Base-by-base conservation (phyloP, 306 rosid genomes). In the peach (Prunus persica) region DNA sequence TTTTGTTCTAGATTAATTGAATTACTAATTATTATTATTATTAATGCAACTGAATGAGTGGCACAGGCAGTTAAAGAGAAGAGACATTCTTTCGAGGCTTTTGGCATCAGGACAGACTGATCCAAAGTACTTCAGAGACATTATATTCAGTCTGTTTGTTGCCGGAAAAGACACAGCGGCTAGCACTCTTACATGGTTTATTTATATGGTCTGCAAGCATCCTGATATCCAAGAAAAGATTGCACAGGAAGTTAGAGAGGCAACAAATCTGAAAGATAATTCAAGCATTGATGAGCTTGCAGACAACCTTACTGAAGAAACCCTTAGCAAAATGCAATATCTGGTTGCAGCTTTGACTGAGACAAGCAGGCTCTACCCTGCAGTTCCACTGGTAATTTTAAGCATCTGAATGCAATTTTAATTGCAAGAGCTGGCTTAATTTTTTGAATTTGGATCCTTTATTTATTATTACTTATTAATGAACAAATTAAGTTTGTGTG, bases 91-190 rank as follows among this genome's bases (percentile, higher is more conserved):
- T 78, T 78, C 71, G 69, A 32, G 6, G 6, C 38, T 32, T 32
- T 32, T 32, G 38, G 38, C 4, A 32, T 32, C 6, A 5, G 6
- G 38, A 32, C 38, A 32, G 6, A 32, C 38, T 32, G 6, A 32
- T 32, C 38, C 38, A 32, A 32, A 32, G 76, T 79, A 83, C 68
- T 61, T 86, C 22, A 76, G 77, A 82, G 89, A 91, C 71, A 82
- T 89, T 55, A 69, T 80, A 62, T 84, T 88, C 10, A 77, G 43
- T 54, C 71, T 84, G 57, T 65, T 85, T 50, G 82, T 83, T 11
- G 94, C 91, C 3, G 95, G 90, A 50, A 85, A 72, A 69, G 93
- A 89, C 78, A 88, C 90, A 30, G 74, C 90, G 19, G 19, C 91
- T 11, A 74, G 24, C 54, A 72, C 90, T n/a, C 82, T 86, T 65